phyloP scores from a whole-genome alignment of 2,329 filamentous ascomycete species.

The Biscogniauxia sp. region DNA sequence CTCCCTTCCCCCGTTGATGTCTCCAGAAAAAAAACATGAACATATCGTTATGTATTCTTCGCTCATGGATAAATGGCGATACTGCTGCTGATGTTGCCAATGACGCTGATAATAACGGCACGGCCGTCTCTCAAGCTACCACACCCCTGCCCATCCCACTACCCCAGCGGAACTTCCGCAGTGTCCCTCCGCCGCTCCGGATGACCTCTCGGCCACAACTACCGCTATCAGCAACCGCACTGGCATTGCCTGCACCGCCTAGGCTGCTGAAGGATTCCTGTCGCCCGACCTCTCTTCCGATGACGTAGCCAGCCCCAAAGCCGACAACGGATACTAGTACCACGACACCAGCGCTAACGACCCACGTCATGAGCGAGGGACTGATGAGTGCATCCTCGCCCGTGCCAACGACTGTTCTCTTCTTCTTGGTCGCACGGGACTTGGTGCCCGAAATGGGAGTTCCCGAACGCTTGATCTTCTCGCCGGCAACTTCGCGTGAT shows the following conservation, averaged over 20 bases:
- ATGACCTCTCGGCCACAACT: slow-evolving; percentile 55
- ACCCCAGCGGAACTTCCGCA: slow-evolving; percentile 55
- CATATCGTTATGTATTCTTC: background rate
- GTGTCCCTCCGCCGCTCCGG: slow-evolving; percentile 47
- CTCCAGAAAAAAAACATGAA: background rate
- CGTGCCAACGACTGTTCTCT: slow-evolving; percentile 44
- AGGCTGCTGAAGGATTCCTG: slow-evolving; percentile 53
- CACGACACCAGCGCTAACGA: slow-evolving; percentile 64
- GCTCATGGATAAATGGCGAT: too few relatives aligned
- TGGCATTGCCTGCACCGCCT: slow-evolving; percentile 43
- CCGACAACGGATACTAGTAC: slow-evolving; percentile 67
- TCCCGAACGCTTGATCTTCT: slow-evolving; percentile 51
- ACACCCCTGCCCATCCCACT: slow-evolving; percentile 49
- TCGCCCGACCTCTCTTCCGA: slow-evolving; percentile 63
- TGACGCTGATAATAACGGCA: background rate
- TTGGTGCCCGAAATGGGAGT: slow-evolving; percentile 37
- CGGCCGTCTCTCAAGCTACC: slow-evolving; percentile 37
- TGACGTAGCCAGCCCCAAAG: slow-evolving; percentile 67
- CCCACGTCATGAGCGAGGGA: slow-evolving; percentile 62
- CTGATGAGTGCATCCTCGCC: slow-evolving; percentile 47
- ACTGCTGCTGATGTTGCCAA: too few relatives aligned
- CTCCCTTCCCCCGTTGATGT: background rate
- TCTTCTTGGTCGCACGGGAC: slow-evolving; percentile 56
- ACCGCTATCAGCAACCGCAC: slow-evolving; percentile 39
- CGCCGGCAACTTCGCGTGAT: slow-evolving; percentile 28